Base-by-base conservation (phyloP, 2,329 filamentous ascomycete species). In the Onygenales sp. region DNA sequence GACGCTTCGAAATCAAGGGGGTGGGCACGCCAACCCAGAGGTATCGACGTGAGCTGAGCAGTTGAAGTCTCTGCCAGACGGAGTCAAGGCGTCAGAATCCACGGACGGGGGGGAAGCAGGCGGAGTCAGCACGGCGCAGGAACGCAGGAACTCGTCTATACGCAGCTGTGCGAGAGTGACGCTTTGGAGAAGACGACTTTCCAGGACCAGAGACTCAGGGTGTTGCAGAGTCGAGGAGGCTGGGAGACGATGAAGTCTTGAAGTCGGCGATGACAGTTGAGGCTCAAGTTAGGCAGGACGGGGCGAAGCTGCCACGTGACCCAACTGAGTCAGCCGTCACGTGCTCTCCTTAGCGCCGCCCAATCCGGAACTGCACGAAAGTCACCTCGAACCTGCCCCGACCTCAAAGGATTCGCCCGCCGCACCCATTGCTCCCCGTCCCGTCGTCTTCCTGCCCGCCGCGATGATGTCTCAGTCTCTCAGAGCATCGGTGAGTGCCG, bases 41-140 rank as follows among this genome's bases (percentile, higher is more conserved):
- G 10, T 66, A 63, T 64, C 65, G 62, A 66, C 67, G 65, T 64
- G 63, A 62, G 59, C 64, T 64, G 60, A 69, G 69, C 67, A 69
- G 64, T 67, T 59, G 68, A 70, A 68, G 67, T 67, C 66, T 69
- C 67, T 64, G 64, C 63, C 63, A 68, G 59, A 59, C 52, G 45
- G 56, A 48, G 41, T 27, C 43, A 35, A 17, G 14, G 14, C 7
- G n/a, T 44, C 38, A 43, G n/a, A 31, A 10, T 61, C 66, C 65
- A 66, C 64, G 64, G 61, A 64, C 61, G 59, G 60, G 62, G 62
- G 65, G 61, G 63, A 58, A 58, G 61, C 17, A 5, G 32, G 31
- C 36, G 47, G 33, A 36, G 13, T 35, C 45, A 38, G n/a, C 45
- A 47, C 17, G 14, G 17, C 11, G 31, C 27, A 38, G 32, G 14